A percentile compares a stretch with the other conserved stretches of the same genome.
Evolutionary conservation across 139 green algal genomes (phyloP).

Genomic region (Coelastrella sp.): DNA sequence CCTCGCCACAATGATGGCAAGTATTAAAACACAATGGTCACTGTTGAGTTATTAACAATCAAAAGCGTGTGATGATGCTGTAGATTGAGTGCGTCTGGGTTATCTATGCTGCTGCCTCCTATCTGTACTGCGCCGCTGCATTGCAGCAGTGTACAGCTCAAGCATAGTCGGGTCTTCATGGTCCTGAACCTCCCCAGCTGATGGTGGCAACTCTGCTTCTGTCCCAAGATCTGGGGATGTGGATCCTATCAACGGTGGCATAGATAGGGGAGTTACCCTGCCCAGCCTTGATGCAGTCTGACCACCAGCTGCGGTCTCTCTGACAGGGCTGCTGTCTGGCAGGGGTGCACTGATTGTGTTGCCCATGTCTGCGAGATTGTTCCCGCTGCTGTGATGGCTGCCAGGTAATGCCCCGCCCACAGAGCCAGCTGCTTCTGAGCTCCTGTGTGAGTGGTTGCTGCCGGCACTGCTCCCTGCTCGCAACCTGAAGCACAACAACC

Average conservation of each 20-base stretch:
- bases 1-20: too few species aligned
- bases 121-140: neutral
- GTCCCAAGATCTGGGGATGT: neutral
- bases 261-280: neutral
- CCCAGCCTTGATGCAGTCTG: neutral
- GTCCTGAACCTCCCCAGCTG: neutral
- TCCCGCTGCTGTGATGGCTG: conserved; percentile 32
- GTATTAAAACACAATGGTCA: too few species aligned
- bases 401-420: neutral
- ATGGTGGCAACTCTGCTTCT: neutral
- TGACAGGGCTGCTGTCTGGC: neutral
- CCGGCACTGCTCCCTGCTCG: neutral
- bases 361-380: neutral
- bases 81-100: neutral
- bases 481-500: neutral
- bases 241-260: neutral
- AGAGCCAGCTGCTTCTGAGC: neutral
- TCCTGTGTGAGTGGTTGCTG: neutral
- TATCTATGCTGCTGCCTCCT: neutral
- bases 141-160: conserved; percentile 25
- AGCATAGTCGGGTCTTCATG: conserved; percentile 43
- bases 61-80: neutral
- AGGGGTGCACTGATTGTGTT: neutral
- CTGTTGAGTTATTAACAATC: too few species aligned
- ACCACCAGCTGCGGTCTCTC: neutral